phyloP scores from a whole-genome alignment of 495 filamentous ascomycete species.

The Aspergillus biplanus region DNA sequence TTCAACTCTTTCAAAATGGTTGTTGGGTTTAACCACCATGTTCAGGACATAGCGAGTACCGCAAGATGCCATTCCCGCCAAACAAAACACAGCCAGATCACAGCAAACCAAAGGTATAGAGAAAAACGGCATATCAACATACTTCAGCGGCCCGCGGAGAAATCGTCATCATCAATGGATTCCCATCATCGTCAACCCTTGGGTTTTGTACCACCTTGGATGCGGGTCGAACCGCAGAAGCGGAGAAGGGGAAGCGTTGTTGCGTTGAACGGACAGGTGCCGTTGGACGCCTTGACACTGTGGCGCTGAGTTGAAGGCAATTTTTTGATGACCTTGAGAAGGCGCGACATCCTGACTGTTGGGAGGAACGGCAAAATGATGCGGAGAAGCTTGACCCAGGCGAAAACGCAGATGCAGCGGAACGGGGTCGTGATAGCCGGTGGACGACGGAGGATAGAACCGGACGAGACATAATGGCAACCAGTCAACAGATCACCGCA shows the following conservation, averaged over 20 bases:
- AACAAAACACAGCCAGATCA: background rate
- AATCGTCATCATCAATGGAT: conserved; percentile 77
- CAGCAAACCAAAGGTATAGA: background rate
- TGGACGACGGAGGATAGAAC: conserved; percentile 30
- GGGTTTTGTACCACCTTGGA: conserved; percentile 44
- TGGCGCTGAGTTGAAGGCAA: background rate
- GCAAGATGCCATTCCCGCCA: background rate
- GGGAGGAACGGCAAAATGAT: conserved; percentile 30
- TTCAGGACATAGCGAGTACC: too few species aligned
- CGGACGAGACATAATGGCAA: conserved; percentile 35
- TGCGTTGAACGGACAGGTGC: conserved; percentile 2
- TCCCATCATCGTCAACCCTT: conserved; percentile 70
- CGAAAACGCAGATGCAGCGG: conserved; percentile 27
- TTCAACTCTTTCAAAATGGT: too few species aligned
- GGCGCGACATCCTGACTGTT: background rate
- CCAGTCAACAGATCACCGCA: background rate
- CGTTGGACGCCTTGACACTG: background rate
- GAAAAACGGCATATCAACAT: conserved; percentile 33
- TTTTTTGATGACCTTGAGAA: background rate
- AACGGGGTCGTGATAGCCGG: conserved; percentile 28
- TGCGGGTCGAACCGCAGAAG: conserved; percentile 34
- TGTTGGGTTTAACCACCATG: too few species aligned
- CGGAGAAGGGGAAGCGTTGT: conserved; percentile 37
- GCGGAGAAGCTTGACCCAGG: conserved; percentile 39
- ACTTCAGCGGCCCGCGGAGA: conserved; percentile 81